Evolutionary conservation across 768 basidiomycete species (phyloP), one percentile per base, ranked within the genome.

Genomic region (Boletus subparvulus): DNA sequence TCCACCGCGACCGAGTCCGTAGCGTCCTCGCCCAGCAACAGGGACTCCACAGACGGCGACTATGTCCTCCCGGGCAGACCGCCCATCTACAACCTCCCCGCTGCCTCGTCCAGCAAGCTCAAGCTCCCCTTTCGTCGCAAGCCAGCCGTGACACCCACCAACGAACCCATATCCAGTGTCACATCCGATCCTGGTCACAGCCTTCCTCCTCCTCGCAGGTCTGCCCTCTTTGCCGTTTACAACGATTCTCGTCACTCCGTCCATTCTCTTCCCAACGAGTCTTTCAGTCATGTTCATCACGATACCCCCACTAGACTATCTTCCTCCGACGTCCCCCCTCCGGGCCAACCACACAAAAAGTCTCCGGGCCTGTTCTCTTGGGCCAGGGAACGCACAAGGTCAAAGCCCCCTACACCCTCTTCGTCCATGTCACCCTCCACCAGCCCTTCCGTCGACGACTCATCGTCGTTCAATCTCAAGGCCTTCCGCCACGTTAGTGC

Each of bases 401-500:
- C 74, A 17, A 69, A 68, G 42, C 49, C 67, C 0, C 10, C 44
- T 7, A 59, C 50, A 8, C 65, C 65, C 26, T 66, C 78, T 37
- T 70, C 77, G 17, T 72, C 75, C 55, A 56, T 77, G n/a, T 54
- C 77, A 8, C 56, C 70, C 6, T 55, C 68, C 14, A 47, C 65
- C 44, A 63, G 53, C 53, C 51, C 61, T n/a, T 42, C 69, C 30
- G 47, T 50, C 46, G 68, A 68, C 4, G 50, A 65, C 13, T 21
- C 43, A 0, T 61, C 67, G 0, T 87, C 87, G 0, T 90, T 91
- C 73, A 88, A 86, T 72, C 80, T 91, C 60, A 85, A 81, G 61
- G 79, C 90, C 2, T 90, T 91, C 72, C 79, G 87, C 32, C 89
- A 90, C 64, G 73, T 92, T 52, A 74, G 80, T 35, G 71, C 81